Evolutionary conservation across 2,329 filamentous ascomycete species (phyloP).

Genomic region (Cercospora brassicicola): DNA sequence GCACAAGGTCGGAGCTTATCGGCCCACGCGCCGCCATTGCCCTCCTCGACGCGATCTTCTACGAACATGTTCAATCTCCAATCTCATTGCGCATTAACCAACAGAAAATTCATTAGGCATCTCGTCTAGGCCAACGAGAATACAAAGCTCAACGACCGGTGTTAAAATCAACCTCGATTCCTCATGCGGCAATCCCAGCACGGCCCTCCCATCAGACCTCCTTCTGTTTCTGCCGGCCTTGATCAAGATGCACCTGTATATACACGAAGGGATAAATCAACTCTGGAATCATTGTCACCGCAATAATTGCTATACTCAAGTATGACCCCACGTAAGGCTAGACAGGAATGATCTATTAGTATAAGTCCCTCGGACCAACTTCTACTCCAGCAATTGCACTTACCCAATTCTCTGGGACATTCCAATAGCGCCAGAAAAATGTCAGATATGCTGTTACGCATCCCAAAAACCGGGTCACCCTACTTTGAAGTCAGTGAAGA

Average conservation of each 20-base stretch:
- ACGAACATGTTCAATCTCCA: not conserved
- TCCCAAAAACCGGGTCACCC: constrained; percentile 44
- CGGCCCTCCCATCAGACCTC: not conserved
- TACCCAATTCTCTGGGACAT: constrained; percentile 42
- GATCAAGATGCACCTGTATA: constrained; percentile 33
- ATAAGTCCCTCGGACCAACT: not conserved
- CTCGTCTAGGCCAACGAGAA: not conserved
- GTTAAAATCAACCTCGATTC: not conserved
- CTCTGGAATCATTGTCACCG: constrained; percentile 43
- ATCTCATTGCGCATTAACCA: not conserved
- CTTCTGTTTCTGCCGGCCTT: constrained; percentile 6
- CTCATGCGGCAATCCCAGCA: not conserved
- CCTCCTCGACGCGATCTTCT: not conserved
- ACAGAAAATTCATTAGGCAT: not conserved
- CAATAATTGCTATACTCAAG: constrained; percentile 40
- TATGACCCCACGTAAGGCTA: constrained; percentile 39
- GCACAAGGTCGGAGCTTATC: not conserved
- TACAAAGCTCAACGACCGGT: not conserved
- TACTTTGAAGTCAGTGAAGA: constrained; percentile 18
- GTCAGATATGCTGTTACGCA: constrained; percentile 43
- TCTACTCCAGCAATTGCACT: not conserved
- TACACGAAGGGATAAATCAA: constrained; percentile 44
- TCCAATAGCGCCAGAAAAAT: constrained; percentile 45
- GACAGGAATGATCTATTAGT: not conserved
- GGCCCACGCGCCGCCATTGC: not conserved